Conservation (phyloP, 2,329 filamentous ascomycete genomes). For the Albifimbria verrucaria region DNA sequence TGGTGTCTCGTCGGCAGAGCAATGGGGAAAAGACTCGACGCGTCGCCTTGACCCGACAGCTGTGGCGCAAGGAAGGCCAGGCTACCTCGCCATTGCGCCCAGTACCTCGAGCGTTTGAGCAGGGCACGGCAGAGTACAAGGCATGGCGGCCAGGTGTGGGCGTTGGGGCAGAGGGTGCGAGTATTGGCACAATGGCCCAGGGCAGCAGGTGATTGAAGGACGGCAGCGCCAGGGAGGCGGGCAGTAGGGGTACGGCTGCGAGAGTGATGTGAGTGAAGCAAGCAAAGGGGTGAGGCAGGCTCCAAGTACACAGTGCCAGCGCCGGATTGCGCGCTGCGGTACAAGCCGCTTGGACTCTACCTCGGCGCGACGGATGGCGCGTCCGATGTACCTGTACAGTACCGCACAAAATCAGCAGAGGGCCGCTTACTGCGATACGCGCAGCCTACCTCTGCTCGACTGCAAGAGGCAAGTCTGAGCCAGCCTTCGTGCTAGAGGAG, state of each 20-base stretch:
- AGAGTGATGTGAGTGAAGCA: conserved; percentile 10
- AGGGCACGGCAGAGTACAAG: neutral
- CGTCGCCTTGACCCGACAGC: neutral
- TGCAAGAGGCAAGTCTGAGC: neutral
- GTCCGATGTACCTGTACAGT: conserved; percentile 36
- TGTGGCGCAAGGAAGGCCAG: neutral
- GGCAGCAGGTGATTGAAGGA: conserved; percentile 21
- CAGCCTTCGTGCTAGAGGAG: neutral
- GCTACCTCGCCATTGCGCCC: too few species aligned
- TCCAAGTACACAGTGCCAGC: conserved; percentile 34
- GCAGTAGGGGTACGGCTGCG: conserved; percentile 1
- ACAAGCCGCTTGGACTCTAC: conserved; percentile 34
- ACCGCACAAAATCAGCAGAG: conserved; percentile 21
- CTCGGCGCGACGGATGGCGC: conserved; percentile 27
- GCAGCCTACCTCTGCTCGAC: neutral
- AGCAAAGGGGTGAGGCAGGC: conserved; percentile 7
- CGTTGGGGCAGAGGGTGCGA: conserved; percentile 17
- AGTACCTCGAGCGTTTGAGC: neutral
- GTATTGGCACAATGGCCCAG: conserved; percentile 14
- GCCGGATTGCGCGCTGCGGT: conserved; percentile 12
- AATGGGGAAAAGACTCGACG: neutral
- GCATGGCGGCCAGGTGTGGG: conserved; percentile 11
- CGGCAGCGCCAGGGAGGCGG: conserved; percentile 19
- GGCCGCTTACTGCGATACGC: neutral
- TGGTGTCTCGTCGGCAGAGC: neutral